Conservation (phyloP, 345 rosid genomes). For the Salix suchowensis region DNA sequence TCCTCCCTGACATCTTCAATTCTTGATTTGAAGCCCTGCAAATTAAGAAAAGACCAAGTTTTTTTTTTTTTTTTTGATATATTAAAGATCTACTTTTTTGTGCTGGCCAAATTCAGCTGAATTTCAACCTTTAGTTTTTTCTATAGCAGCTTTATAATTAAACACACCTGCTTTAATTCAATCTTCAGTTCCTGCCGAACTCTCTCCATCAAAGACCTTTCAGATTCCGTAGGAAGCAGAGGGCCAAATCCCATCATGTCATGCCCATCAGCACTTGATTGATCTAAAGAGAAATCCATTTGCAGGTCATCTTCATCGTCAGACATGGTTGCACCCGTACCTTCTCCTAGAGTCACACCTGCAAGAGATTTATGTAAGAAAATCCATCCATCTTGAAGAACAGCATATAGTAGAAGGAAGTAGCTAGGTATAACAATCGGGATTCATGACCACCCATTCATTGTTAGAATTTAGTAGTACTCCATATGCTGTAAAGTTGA, state of each 20-base stretch:
- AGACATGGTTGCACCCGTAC: constrained; percentile 91
- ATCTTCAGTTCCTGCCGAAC: constrained; percentile 94
- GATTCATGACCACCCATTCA: no score
- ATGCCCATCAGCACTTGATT: constrained; percentile 49
- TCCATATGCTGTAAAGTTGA: no score
- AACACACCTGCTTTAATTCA: constrained; percentile 78
- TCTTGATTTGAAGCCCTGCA: constrained; percentile 86
- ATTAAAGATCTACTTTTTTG: no score
- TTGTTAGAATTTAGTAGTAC: no score
- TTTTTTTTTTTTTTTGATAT: no score
- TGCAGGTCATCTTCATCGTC: constrained; percentile 92
- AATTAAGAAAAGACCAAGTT: neutral
- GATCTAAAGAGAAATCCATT: constrained; percentile 78
- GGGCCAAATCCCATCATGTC: constrained; percentile 94
- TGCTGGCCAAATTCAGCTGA: no score
- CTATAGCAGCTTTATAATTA: neutral
- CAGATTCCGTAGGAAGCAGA: constrained; percentile 87
- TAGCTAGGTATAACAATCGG: no score
- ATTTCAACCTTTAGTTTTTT: no score
- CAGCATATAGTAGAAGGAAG: no score
- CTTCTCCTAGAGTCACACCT: constrained; percentile 83
- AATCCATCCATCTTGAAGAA: no score
- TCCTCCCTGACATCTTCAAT: constrained; percentile 98
- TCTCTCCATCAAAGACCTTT: constrained; percentile 97
- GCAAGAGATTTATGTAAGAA: neutral